Conservation (phyloP, 2,329 filamentous ascomycete genomes). For the Neonectria coccinea region DNA sequence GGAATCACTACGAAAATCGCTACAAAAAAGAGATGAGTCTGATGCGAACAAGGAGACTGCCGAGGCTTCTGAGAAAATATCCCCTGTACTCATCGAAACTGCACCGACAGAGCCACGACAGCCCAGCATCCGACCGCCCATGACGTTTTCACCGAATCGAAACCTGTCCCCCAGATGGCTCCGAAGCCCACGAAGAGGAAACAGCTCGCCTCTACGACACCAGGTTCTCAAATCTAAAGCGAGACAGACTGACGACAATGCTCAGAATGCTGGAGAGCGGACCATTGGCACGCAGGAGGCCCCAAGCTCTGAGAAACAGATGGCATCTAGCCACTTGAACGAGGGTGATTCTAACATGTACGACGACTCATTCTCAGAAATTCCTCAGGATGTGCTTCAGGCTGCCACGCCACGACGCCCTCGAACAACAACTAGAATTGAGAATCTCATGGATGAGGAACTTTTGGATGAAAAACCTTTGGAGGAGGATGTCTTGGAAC, state of each 20-base stretch:
- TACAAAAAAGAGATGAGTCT: conserved; percentile 37
- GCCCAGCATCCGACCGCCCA: conserved; percentile 34
- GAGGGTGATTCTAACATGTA: conserved; percentile 54
- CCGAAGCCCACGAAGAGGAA: conserved; percentile 52
- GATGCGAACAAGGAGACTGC: conserved; percentile 12
- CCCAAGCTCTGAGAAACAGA: conserved; percentile 18
- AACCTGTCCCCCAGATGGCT: conserved; percentile 46
- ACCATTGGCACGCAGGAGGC: conserved; percentile 7
- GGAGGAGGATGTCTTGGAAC: conserved; percentile 27
- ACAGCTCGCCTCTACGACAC: conserved; percentile 48
- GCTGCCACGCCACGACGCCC: conserved; percentile 59
- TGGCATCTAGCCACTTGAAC: conserved; percentile 29
- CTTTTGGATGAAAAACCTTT: not conserved
- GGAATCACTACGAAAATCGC: conserved; percentile 59
- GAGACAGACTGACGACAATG: conserved; percentile 37
- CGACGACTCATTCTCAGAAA: conserved; percentile 69
- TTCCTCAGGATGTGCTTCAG: conserved; percentile 62
- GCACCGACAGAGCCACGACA: conserved; percentile 29
- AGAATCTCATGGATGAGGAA: not conserved
- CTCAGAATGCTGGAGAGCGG: conserved; percentile 19
- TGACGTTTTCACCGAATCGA: conserved; percentile 38
- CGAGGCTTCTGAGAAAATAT: conserved; percentile 22
- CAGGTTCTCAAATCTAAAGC: conserved; percentile 50
- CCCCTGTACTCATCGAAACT: conserved; percentile 17
- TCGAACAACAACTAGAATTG: conserved; percentile 1